Evolutionary conservation across 768 basidiomycete genomes (phyloP).

Genomic region (Cytidiella melzeri): DNA sequence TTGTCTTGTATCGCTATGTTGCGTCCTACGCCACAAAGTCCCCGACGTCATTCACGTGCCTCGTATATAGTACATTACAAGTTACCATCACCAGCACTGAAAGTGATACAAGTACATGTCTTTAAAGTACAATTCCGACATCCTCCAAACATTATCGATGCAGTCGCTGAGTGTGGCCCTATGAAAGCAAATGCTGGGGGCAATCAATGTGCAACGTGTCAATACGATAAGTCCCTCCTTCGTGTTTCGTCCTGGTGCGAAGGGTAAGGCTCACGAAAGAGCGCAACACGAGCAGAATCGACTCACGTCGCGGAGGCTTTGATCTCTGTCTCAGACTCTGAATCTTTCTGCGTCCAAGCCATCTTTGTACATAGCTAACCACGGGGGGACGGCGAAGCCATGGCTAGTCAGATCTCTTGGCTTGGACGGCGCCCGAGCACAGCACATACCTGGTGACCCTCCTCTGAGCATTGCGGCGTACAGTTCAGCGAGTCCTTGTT

Average conservation of each 20-base stretch:
- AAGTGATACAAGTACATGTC: too few relatives aligned
- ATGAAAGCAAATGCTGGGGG: conserved; percentile 9
- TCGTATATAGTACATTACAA: too few relatives aligned
- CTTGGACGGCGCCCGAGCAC: too few relatives aligned
- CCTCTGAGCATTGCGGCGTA: neutral
- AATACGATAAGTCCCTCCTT: conserved; percentile 17
- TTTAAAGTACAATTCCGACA: too few relatives aligned
- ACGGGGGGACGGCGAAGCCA: too few relatives aligned
- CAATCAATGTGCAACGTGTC: conserved; percentile 18
- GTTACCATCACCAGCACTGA: too few relatives aligned
- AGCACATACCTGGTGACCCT: neutral
- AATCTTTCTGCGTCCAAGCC: conserved; percentile 15
- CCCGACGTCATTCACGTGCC: too few relatives aligned
- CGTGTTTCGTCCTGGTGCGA: conserved; percentile 15
- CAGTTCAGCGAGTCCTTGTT: conserved; percentile 11
- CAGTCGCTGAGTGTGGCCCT: too few relatives aligned
- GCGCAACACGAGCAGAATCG: neutral
- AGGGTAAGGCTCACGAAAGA: too few relatives aligned
- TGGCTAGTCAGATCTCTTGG: neutral
- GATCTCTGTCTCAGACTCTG: conserved; percentile 11
- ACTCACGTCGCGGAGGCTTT: conserved; percentile 20
- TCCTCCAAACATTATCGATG: too few relatives aligned
- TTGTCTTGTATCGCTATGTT: neutral
- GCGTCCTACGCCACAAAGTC: neutral
- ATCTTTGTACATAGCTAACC: conserved; percentile 15